Base-by-base conservation (phyloP, 1,284 basidiomycete genomes). In the Ustanciosporium gigantosporum region DNA sequence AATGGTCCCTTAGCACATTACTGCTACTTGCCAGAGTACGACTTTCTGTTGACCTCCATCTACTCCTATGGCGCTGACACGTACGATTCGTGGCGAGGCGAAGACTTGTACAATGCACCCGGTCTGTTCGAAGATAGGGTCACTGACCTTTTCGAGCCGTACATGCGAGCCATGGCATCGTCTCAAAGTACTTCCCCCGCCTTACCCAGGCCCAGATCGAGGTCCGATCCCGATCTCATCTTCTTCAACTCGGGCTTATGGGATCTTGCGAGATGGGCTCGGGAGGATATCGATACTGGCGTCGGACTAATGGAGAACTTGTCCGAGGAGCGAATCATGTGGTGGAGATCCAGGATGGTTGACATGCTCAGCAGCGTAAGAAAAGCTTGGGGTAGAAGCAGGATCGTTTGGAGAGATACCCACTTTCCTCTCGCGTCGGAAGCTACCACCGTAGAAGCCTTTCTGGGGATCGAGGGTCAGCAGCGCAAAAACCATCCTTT, bases 21-120 rank as follows among this genome's bases (percentile, higher is more conserved):
- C 43, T 80, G 79, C 66, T 78, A 79, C 57, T 38, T 79, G 25
- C 76, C 78, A 2, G 59, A 75, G 34, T 71, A 74, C 46, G 76
- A 80, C 45, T 77, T 79, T 31, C 46, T 79, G 34, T 61, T 79
- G 36, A 73, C 72, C 6, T 77, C 76, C n/a, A 67, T 78, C 20
- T 78, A 77, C 47, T 73, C 78, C 49, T 79, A 76, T 34, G 79
- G 79, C 21, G 61, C 77, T 25, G 79, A 80, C 42, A 71, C 73
- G 31, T 59, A 66, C 41, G 76, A 79, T 35, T 64, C 66, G 22
- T 80, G 78, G 77, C 60, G 66, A 17, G 56, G 61, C 9, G 60
- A 74, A 55, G 66, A 65, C 16, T 51, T 71, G 19, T 80, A 77
- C 67, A 61, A 68, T 35, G 69, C 77, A 14, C 79, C 79, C 0